Conservation (phyloP, 2,329 filamentous ascomycete species). For the Colletotrichum endophyticum region DNA sequence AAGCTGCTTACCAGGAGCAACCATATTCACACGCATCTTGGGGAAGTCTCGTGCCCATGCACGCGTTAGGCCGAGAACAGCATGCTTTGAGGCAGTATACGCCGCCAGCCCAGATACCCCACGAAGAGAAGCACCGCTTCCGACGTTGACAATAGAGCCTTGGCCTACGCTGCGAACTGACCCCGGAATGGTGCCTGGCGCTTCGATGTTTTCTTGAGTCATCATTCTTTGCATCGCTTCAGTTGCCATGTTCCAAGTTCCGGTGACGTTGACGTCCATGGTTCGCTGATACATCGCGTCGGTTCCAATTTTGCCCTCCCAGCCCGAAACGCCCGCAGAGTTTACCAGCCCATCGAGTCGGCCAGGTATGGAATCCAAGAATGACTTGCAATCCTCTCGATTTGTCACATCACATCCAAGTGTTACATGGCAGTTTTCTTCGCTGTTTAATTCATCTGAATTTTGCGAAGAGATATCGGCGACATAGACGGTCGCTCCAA, state of each 20-base stretch:
- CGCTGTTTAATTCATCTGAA: neutral
- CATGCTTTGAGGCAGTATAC: neutral
- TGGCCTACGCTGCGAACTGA: neutral
- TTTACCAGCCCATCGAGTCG: constrained; percentile 13
- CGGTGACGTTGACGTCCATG: neutral
- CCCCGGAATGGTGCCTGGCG: neutral
- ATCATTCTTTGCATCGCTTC: neutral
- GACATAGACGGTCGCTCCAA: neutral
- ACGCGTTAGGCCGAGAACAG: neutral
- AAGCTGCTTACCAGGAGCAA: neutral
- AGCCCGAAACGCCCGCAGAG: constrained; percentile 3
- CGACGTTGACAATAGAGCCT: neutral
- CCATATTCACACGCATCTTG: neutral
- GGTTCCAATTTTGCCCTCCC: constrained; percentile 11
- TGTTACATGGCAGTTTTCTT: neutral
- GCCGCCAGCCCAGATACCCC: neutral
- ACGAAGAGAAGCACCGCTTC: neutral
- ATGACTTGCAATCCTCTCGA: neutral
- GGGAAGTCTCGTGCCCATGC: neutral
- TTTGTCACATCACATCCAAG: neutral
- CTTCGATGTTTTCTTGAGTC: neutral
- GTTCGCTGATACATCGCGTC: neutral
- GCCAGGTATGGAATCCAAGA: neutral
- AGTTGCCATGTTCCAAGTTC: neutral
- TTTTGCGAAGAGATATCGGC: neutral